phyloP scores from a whole-genome alignment of 1,139 yeast genomes.

The Sugiyamaella sp. region DNA sequence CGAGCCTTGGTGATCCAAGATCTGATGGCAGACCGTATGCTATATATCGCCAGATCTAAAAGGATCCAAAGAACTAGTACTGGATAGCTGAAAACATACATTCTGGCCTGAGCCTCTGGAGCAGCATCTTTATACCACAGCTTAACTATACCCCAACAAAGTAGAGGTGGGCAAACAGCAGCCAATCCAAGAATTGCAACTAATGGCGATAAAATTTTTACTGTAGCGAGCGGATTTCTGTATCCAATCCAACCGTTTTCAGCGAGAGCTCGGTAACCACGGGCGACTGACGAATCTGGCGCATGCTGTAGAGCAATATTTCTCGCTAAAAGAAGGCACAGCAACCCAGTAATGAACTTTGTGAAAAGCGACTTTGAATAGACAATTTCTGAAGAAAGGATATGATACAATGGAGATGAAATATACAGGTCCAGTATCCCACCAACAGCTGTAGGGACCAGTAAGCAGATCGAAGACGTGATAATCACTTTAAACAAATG shows the following conservation, averaged over 20 bases:
- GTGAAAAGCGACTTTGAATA: slow-evolving; percentile 7
- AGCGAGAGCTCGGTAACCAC: slow-evolving; percentile 20
- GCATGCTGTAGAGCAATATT: slow-evolving; percentile 16
- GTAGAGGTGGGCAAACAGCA: slow-evolving; percentile 12
- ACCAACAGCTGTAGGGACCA: slow-evolving; percentile 16
- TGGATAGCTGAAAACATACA: slow-evolving; percentile 18
- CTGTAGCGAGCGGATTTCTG: slow-evolving; percentile 11
- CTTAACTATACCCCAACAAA: slow-evolving; percentile 22
- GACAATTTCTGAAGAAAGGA: slow-evolving; percentile 7
- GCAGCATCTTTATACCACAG: slow-evolving; percentile 23
- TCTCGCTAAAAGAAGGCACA: slow-evolving; percentile 14
- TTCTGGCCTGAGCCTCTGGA: slow-evolving; percentile 4
- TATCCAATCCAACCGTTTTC: slow-evolving; percentile 28
- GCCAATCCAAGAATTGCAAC: neutral
- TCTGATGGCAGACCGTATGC: slow-evolving; percentile 13
- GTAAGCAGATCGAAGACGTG: neutral
- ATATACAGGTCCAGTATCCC: slow-evolving; percentile 14
- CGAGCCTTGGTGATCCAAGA: slow-evolving; percentile 29
- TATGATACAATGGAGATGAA: slow-evolving; percentile 13
- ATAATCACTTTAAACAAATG: slow-evolving; percentile 1
- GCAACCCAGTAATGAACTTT: slow-evolving; percentile 8
- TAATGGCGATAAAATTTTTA: slow-evolving; percentile 3
- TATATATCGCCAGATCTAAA: slow-evolving; percentile 24
- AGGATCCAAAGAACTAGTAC: slow-evolving; percentile 18
- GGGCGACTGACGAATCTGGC: slow-evolving; percentile 23